These are phyloP conservation scores for Talaromyces adpressus DNA, from an alignment of 495 filamentous ascomycete species.

Conservation along the genomic window DNA sequence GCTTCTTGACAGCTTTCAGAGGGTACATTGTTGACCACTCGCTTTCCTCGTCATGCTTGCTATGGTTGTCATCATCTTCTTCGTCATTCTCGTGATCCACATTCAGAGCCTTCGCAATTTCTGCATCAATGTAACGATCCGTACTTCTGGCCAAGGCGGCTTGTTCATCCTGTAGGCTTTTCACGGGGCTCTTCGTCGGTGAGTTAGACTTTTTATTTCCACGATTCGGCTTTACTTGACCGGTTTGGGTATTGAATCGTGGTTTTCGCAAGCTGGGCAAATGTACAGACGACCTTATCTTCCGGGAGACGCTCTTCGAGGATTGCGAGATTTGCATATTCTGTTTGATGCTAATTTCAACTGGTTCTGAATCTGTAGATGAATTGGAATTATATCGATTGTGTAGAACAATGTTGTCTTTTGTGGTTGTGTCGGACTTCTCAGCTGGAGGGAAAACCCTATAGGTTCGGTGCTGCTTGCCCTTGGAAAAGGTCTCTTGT, in stretches of 20 bases:
- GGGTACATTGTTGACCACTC: constrained; percentile 10
- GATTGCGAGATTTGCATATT: neutral
- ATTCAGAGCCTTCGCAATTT: constrained; percentile 8
- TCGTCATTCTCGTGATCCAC: constrained; percentile 1
- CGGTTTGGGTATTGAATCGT: neutral
- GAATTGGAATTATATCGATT: neutral
- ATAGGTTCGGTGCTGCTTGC: neutral
- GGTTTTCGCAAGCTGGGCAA: neutral
- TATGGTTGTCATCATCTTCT: neutral
- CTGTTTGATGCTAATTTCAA: neutral
- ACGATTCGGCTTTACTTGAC: neutral
- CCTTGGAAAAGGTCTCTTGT: neutral
- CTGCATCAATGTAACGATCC: constrained; percentile 7
- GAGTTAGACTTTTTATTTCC: neutral
- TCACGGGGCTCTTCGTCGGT: neutral
- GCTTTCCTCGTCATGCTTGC: neutral
- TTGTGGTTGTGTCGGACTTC: neutral
- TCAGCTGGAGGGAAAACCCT: neutral
- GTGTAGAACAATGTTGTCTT: neutral
- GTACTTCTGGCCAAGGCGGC: constrained; percentile 7
- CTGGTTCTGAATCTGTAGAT: neutral
- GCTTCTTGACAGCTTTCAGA: constrained; percentile 10
- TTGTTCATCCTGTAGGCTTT: constrained; percentile 3
- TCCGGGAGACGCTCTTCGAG: neutral
- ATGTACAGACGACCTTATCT: neutral